phyloP scores from a whole-genome alignment of 202 grass and related monocot genomes.

The Carex sylvatica region DNA sequence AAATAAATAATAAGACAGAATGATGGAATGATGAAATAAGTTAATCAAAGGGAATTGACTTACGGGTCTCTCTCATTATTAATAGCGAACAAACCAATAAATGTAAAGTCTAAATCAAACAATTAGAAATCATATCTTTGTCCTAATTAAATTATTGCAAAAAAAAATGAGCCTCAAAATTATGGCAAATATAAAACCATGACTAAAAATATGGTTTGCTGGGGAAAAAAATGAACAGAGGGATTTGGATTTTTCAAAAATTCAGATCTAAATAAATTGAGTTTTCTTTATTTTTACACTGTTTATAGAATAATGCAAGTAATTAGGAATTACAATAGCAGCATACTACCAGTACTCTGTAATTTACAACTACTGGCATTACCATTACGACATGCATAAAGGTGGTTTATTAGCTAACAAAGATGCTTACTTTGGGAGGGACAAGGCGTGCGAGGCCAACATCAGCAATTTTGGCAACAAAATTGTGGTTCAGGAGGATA shows the following conservation, averaged over 20 bases:
- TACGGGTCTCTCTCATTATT: background rate
- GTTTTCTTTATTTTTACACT: background rate
- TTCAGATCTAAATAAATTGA: background rate
- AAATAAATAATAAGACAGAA: background rate
- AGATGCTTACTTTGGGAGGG: conserved; percentile 32
- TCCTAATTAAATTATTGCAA: background rate
- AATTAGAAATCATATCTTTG: background rate
- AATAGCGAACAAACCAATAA: background rate
- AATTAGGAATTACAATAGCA: background rate
- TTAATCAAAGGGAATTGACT: background rate
- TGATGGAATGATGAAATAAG: background rate
- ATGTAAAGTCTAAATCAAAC: background rate
- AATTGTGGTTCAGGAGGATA: conserved; percentile 94
- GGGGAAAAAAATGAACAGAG: background rate
- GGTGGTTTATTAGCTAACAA: background rate
- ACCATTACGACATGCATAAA: background rate
- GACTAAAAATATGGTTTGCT: background rate
- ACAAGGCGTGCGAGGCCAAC: conserved; percentile 84
- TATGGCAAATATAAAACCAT: background rate
- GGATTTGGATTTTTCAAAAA: background rate
- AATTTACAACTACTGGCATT: background rate
- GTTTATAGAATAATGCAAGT: background rate
- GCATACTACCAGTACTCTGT: background rate
- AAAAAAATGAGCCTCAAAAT: background rate
- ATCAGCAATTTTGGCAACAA: conserved; percentile 83